Percentiles rank a stretch among this genome's conserved stretches.
Evolutionary conservation across 2,329 filamentous ascomycete species (phyloP).

Genomic region (Westerdykella aurantiaca): DNA sequence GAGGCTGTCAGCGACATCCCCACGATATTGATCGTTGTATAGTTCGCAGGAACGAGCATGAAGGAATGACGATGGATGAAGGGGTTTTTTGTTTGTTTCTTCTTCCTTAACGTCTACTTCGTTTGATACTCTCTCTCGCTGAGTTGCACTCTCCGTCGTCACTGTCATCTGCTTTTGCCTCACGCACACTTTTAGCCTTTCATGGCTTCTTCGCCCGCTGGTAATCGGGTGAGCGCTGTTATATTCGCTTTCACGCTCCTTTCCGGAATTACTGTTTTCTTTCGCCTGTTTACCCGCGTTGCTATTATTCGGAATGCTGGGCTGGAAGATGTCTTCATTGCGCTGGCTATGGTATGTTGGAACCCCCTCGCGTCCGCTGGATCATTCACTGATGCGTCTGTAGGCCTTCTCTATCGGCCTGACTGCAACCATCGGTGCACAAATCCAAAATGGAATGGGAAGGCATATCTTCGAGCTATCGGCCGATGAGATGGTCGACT

Average conservation of each 20-base stretch:
- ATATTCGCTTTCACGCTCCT: constrained; percentile 28
- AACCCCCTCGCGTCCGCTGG: too few species aligned
- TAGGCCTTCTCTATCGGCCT: constrained; percentile 25
- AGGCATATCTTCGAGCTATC: constrained; percentile 14
- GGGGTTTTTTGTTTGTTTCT: constrained; percentile 4
- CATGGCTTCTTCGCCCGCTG: constrained; percentile 21
- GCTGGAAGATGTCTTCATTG: constrained; percentile 27
- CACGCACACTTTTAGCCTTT: not conserved
- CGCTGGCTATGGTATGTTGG: constrained; percentile 27
- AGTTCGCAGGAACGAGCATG: not conserved
- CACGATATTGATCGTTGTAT: constrained; percentile 2
- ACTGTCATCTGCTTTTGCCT: too few species aligned
- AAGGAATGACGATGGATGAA: constrained; percentile 3
- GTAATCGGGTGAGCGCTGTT: constrained; percentile 26
- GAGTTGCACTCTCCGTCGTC: not conserved
- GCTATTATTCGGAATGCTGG: constrained; percentile 20
- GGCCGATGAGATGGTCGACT: constrained; percentile 7
- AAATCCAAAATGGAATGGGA: constrained; percentile 30
- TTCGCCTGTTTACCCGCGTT: constrained; percentile 27
- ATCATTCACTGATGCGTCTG: constrained; percentile 4
- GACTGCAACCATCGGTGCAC: constrained; percentile 20
- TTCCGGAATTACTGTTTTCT: constrained; percentile 24
- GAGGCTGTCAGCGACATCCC: constrained; percentile 7
- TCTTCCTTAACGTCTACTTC: constrained; percentile 2
- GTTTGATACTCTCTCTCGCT: not conserved